Conservation (phyloP, 2,329 filamentous ascomycete genomes). For the Aspergillus uvarum region DNA sequence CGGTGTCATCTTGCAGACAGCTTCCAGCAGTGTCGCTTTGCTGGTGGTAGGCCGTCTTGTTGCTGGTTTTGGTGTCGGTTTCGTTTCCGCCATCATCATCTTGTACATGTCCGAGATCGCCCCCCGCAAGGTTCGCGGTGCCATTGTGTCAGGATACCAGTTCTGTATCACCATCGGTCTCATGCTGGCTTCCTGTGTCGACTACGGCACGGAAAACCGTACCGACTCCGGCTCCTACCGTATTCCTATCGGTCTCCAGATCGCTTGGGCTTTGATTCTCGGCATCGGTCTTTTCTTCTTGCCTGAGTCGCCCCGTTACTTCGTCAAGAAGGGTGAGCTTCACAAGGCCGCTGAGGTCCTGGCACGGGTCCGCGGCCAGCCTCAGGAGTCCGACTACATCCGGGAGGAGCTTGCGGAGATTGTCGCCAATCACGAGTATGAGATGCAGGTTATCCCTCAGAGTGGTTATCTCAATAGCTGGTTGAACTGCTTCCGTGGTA, state of each 20-base stretch:
- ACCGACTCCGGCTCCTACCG: slow-evolving; percentile 68
- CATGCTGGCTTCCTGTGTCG: slow-evolving; percentile 70
- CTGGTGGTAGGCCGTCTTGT: slow-evolving; percentile 73
- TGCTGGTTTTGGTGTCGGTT: slow-evolving; percentile 75
- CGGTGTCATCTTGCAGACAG: slow-evolving; percentile 67
- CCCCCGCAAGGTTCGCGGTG: slow-evolving; percentile 72
- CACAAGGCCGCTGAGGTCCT: slow-evolving; percentile 64
- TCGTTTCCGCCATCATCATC: slow-evolving; percentile 76
- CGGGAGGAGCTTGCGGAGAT: slow-evolving; percentile 80
- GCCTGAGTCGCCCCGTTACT: slow-evolving; percentile 83
- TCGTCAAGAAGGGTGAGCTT: slow-evolving; percentile 72
- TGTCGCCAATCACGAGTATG: slow-evolving; percentile 84
- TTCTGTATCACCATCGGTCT: slow-evolving; percentile 81
- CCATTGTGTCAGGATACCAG: slow-evolving; percentile 78
- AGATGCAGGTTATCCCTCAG: slow-evolving; percentile 66
- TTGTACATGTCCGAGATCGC: slow-evolving; percentile 83
- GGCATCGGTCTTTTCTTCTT: slow-evolving; percentile 70
- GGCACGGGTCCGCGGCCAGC: slow-evolving; percentile 70
- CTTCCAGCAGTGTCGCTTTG: slow-evolving; percentile 54
- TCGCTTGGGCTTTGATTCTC: slow-evolving; percentile 76
- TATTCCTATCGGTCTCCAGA: slow-evolving; percentile 78
- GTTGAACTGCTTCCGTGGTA: slow-evolving; percentile 63
- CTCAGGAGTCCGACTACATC: slow-evolving; percentile 70
- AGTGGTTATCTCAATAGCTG: slow-evolving; percentile 67
- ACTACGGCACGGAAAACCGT: slow-evolving; percentile 67